Percentiles rank a stretch among this genome's conserved stretches.
These are phyloP conservation scores for Verbascum thapsus DNA, from an alignment of 257 asterid genomes.

Conservation along the genomic window DNA sequence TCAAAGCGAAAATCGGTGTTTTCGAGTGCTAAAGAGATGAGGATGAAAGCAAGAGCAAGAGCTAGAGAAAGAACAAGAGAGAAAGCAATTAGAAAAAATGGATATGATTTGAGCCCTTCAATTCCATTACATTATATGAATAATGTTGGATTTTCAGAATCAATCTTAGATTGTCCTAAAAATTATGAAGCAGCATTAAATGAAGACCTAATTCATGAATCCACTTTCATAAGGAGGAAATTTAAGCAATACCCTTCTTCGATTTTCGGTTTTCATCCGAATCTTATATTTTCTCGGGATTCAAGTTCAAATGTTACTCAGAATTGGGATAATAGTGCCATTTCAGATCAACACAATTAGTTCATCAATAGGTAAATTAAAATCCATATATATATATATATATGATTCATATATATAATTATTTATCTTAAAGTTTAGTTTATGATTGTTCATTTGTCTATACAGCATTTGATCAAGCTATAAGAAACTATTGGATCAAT, in stretches of 20 bases:
- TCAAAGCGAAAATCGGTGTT: no score
- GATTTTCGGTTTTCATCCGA: constrained; percentile 37
- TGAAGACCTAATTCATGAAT: no score
- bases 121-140: constrained; percentile 31
- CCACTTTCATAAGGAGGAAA: constrained; percentile 38
- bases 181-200: constrained; percentile 3
- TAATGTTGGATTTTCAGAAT: no score
- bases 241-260: constrained; percentile 34
- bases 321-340: constrained; percentile 43
- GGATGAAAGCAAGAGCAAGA: constrained; percentile 75
- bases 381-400: no score
- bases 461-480: no score
- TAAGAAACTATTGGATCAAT: no score
- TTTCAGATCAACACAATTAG: constrained; percentile 40
- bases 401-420: no score
- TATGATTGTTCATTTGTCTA: no score
- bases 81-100: constrained; percentile 34
- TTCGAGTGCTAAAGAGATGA: constrained; percentile 65
- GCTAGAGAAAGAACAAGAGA: constrained; percentile 82
- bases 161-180: constrained; percentile 18
- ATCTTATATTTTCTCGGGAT: constrained; percentile 25
- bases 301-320: constrained; percentile 31
- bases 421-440: no score
- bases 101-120: constrained; percentile 7
- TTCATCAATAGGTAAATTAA: constrained; percentile 42